Evolutionary conservation across 495 filamentous ascomycete genomes (phyloP).

Genomic region (Penicillium soppii): DNA sequence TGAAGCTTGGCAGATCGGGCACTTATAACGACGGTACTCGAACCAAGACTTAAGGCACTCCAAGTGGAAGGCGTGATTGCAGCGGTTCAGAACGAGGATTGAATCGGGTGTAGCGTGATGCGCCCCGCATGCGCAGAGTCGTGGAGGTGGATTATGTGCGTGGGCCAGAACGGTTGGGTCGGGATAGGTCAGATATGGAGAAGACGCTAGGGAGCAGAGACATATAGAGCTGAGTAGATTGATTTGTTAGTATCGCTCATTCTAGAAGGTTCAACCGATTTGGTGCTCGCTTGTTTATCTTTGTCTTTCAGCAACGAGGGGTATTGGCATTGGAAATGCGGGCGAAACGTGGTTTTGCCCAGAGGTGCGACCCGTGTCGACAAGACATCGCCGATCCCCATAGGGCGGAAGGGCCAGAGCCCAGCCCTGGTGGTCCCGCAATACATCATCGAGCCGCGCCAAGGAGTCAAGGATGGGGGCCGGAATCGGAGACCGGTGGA

Average conservation of each 20-base stretch:
- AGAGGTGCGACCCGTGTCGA: neutral
- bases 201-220: constrained; percentile 27
- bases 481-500: neutral
- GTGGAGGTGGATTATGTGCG: neutral
- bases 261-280: constrained; percentile 3
- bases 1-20: constrained; percentile 34
- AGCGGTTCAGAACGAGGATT: constrained; percentile 29
- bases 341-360: constrained; percentile 5
- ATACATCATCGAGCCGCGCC: constrained; percentile 23
- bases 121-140: constrained; percentile 1
- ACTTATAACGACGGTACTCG: constrained; percentile 30
- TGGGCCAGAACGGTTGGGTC: constrained; percentile 17
- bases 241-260: constrained; percentile 3
- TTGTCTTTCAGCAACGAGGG: neutral
- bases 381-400: constrained; percentile 1
- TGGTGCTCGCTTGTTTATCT: neutral
- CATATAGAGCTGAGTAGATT: constrained; percentile 19
- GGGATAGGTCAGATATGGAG: constrained; percentile 20
- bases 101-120: neutral
- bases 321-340: neutral
- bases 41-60: constrained; percentile 36
- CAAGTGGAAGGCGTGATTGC: constrained; percentile 36
- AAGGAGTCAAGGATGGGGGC: constrained; percentile 11
- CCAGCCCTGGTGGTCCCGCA: constrained; percentile 34
- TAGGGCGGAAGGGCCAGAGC: constrained; percentile 14